Percentiles rank a stretch among this genome's conserved stretches.
Evolutionary conservation across 2,329 filamentous ascomycete species (phyloP).

Genomic region (Nothomitra cinnamomea): DNA sequence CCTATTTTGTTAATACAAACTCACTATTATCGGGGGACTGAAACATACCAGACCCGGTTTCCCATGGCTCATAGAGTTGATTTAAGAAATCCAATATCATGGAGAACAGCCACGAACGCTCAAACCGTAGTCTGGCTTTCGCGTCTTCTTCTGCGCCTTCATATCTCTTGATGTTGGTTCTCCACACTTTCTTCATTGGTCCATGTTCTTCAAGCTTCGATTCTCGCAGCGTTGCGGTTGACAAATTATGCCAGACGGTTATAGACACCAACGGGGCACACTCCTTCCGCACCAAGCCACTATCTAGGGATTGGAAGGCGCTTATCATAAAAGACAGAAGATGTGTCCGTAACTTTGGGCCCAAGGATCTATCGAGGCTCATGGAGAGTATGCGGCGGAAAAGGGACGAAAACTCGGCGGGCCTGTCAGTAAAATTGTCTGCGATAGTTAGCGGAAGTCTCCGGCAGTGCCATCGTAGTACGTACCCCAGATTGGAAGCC

Average conservation of each 20-base stretch:
- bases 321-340: constrained; percentile 81
- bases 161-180: constrained; percentile 68
- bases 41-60: constrained; percentile 15
- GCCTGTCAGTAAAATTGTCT: constrained; percentile 61
- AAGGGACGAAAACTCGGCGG: constrained; percentile 70
- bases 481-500: constrained; percentile 72
- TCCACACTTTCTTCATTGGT: constrained; percentile 80
- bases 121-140: constrained; percentile 71
- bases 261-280: constrained; percentile 92
- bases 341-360: constrained; percentile 53
- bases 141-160: constrained; percentile 67
- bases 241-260: constrained; percentile 86
- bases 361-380: constrained; percentile 54
- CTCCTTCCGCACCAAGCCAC: constrained; percentile 77
- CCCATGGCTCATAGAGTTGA: constrained; percentile 41
- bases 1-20: constrained; percentile 25
- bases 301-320: constrained; percentile 88
- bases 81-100: constrained; percentile 69
- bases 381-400: constrained; percentile 84
- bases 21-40: neutral
- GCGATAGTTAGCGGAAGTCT: neutral
- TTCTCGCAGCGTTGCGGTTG: constrained; percentile 59
- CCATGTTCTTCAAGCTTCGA: constrained; percentile 51
- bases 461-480: constrained; percentile 3
- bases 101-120: constrained; percentile 84